Conservation (phyloP, 106 monocot species). For the Dendrobium chrysotoxum region DNA sequence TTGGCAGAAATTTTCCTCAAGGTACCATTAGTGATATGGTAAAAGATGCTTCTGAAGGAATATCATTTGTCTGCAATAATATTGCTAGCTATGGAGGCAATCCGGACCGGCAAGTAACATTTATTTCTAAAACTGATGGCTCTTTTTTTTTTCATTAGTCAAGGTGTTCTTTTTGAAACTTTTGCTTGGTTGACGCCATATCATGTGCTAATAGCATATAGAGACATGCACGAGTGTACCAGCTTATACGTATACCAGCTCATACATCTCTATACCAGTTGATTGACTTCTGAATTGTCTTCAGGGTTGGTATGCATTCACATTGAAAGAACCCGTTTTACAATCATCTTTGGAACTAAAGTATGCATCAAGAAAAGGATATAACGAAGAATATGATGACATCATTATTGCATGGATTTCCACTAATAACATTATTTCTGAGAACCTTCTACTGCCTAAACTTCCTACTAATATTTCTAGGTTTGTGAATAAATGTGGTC, state of each 20-base stretch:
- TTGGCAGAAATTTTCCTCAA: slow-evolving; percentile 75
- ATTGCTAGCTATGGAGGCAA: slow-evolving; percentile 79
- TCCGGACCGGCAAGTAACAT: slow-evolving; percentile 48
- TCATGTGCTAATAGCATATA: neutral
- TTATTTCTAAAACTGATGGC: neutral
- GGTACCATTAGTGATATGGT: slow-evolving; percentile 78
- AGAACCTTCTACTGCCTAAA: neutral
- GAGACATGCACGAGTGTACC: neutral
- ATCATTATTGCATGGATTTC: neutral
- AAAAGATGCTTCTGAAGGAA: slow-evolving; percentile 77
- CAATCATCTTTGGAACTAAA: neutral
- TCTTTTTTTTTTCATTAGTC: neutral
- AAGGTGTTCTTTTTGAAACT: no score
- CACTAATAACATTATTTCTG: neutral
- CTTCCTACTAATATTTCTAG: neutral
- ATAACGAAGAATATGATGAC: neutral
- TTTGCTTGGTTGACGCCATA: neutral
- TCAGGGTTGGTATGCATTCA: neutral
- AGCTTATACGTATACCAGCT: neutral
- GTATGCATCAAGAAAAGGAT: neutral
- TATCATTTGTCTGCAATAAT: slow-evolving; percentile 88
- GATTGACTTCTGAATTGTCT: neutral
- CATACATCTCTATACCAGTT: neutral
- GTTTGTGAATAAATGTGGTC: neutral
- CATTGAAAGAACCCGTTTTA: neutral